phyloP scores from a whole-genome alignment of 805 yeast genomes.

The Cyberlindnera maritima region DNA sequence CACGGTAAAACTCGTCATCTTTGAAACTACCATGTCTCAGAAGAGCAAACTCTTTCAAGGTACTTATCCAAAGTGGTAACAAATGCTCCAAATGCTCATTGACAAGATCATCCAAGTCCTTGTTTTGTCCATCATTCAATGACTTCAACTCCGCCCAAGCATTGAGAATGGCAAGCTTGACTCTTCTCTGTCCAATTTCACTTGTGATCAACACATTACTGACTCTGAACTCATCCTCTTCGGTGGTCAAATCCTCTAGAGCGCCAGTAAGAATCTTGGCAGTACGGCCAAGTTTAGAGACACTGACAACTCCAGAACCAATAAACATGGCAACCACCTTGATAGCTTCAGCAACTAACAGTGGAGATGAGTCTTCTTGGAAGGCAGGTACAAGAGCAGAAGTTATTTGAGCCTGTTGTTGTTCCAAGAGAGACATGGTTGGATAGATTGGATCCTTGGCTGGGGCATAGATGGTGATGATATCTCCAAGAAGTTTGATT shows the following conservation, averaged over 20 bases:
- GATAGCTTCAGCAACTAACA: constrained; percentile 73
- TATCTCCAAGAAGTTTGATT: constrained; percentile 58
- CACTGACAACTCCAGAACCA: constrained; percentile 52
- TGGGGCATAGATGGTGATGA: constrained; percentile 58
- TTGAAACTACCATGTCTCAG: constrained; percentile 39
- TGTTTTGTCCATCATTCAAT: constrained; percentile 26
- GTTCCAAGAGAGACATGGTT: constrained; percentile 71
- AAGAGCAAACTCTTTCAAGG: constrained; percentile 71
- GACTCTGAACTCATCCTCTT: constrained; percentile 39
- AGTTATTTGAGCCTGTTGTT: constrained; percentile 91
- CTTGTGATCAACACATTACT: constrained; percentile 54
- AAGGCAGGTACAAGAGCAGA: constrained; percentile 90
- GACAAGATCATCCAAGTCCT: constrained; percentile 47
- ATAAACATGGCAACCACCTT: constrained; percentile 75
- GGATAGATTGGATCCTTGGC: constrained; percentile 71
- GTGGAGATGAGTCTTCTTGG: constrained; percentile 65
- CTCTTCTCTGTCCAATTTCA: constrained; percentile 39
- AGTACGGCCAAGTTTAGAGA: constrained; percentile 50
- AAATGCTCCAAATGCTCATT: constrained; percentile 56
- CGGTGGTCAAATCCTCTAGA: constrained; percentile 49
- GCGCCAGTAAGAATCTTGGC: constrained; percentile 63
- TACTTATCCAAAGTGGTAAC: constrained; percentile 75
- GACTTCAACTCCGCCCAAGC: constrained; percentile 69
- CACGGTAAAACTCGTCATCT: constrained; percentile 45
- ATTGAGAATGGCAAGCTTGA: constrained; percentile 59